Evolutionary conservation across 306 rosid genomes (phyloP).

Genomic region (Cicer yamashitae): DNA sequence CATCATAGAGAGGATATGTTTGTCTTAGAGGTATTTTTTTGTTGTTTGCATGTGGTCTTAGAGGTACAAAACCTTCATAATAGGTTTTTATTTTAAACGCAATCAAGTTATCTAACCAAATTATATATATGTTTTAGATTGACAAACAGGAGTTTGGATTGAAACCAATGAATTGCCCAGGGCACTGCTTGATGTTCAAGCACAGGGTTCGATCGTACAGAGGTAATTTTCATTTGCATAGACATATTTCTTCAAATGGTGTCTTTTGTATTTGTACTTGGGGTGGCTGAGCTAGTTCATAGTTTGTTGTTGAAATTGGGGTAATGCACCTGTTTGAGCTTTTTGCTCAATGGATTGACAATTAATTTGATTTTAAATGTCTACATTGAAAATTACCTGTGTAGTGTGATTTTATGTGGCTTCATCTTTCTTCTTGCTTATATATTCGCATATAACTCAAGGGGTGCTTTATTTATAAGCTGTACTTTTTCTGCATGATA

Average conservation of each 20-base stretch:
- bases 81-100: neutral
- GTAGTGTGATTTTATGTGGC: constrained; percentile 1
- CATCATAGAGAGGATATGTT: constrained; percentile 90
- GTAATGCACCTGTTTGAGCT: constrained; percentile 19
- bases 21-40: constrained; percentile 70
- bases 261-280: constrained; percentile 15
- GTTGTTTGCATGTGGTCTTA: neutral
- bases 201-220: constrained; percentile 92
- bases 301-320: constrained; percentile 8
- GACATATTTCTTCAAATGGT: constrained; percentile 25
- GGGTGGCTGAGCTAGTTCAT: constrained; percentile 31
- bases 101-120: constrained; percentile 29
- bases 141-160: constrained; percentile 96
- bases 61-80: neutral
- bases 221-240: constrained; percentile 52
- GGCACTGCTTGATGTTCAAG: constrained; percentile 92
- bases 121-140: constrained; percentile 55
- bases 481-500: neutral
- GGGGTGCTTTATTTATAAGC: neutral
- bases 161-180: constrained; percentile 98
- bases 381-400: neutral
- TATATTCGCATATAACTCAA: neutral
- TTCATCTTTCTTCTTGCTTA: neutral
- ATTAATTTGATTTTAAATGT: neutral
- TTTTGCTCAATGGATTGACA: neutral